Evolutionary conservation across 2,329 filamentous ascomycete genomes (phyloP).

Genomic region (Trichoderma breve): DNA sequence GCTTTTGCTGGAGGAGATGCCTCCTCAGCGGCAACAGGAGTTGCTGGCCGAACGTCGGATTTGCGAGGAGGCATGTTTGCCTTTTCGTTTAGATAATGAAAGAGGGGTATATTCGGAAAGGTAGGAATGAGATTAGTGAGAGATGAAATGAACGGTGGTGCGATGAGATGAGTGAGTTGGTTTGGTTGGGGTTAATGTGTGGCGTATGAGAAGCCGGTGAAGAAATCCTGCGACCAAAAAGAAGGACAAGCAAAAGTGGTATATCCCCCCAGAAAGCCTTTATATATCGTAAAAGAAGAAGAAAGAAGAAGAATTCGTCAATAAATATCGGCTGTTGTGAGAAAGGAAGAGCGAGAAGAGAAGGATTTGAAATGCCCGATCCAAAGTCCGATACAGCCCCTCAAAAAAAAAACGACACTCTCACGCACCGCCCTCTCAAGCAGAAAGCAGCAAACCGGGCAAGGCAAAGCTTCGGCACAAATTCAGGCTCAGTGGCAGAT

Average conservation of each 20-base stretch:
- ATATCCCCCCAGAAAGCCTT: background rate
- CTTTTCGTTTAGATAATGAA: background rate
- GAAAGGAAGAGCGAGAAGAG: background rate
- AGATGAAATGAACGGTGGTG: background rate
- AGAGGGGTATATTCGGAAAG: background rate
- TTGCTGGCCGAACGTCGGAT: slow-evolving; percentile 39
- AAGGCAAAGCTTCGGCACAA: background rate
- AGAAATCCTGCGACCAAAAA: background rate
- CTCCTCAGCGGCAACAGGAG: slow-evolving; percentile 25
- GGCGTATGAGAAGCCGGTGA: background rate
- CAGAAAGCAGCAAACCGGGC: background rate
- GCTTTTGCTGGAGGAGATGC: slow-evolving; percentile 26
- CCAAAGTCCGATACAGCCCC: background rate
- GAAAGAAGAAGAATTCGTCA: background rate
- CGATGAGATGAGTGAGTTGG: background rate
- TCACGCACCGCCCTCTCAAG: background rate
- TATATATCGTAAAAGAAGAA: background rate
- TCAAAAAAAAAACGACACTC: background rate
- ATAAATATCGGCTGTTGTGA: background rate
- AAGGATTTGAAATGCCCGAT: background rate
- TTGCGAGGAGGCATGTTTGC: slow-evolving; percentile 55
- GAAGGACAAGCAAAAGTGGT: background rate
- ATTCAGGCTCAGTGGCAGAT: background rate
- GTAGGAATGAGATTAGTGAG: background rate
- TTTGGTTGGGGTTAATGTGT: background rate